These are phyloP conservation scores for Exobasidium rhododendri DNA, from an alignment of 1,284 basidiomycete genomes.

Conservation along the genomic window DNA sequence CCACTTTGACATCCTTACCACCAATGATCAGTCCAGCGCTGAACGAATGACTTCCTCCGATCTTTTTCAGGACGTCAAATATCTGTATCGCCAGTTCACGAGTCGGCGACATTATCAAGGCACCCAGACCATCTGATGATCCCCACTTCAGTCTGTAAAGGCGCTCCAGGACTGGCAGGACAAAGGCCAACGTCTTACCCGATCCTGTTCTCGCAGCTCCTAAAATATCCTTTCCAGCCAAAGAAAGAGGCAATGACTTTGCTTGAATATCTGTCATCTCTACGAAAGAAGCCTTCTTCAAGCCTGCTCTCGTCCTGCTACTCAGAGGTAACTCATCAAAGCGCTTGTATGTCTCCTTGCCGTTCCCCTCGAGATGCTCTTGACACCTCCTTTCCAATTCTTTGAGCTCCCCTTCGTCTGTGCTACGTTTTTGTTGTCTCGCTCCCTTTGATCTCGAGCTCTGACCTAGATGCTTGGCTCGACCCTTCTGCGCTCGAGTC, in stretches of 20 bases:
- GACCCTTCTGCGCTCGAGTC: conserved; percentile 20
- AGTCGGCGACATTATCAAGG: conserved; percentile 89
- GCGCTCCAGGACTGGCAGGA: conserved; percentile 72
- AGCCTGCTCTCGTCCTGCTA: conserved; percentile 29
- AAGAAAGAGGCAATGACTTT: conserved; percentile 40
- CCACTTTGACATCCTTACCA: conserved; percentile 92
- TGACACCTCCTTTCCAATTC: conserved; percentile 29
- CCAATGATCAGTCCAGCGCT: conserved; percentile 95
- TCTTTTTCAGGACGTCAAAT: conserved; percentile 87
- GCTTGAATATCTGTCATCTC: conserved; percentile 53
- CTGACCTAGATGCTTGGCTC: conserved; percentile 27
- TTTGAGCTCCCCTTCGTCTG: conserved; percentile 39
- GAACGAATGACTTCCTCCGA: conserved; percentile 85
- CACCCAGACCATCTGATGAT: conserved; percentile 78
- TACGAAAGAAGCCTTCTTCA: conserved; percentile 45
- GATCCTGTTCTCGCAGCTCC: conserved; percentile 77
- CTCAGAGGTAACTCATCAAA: conserved; percentile 48
- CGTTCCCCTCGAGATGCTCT: conserved; percentile 21
- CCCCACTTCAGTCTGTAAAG: conserved; percentile 75
- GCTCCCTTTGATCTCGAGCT: conserved; percentile 33
- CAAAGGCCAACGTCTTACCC: conserved; percentile 78
- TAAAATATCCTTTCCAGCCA: conserved; percentile 58
- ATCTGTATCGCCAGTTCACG: conserved; percentile 95
- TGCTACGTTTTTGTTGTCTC: conserved; percentile 38
- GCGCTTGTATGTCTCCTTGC: conserved; percentile 3